Evolutionary conservation across 2,329 filamentous ascomycete genomes (phyloP), one percentile per base, ranked within the genome.

Genomic region (Ascocoryne sarcoides): DNA sequence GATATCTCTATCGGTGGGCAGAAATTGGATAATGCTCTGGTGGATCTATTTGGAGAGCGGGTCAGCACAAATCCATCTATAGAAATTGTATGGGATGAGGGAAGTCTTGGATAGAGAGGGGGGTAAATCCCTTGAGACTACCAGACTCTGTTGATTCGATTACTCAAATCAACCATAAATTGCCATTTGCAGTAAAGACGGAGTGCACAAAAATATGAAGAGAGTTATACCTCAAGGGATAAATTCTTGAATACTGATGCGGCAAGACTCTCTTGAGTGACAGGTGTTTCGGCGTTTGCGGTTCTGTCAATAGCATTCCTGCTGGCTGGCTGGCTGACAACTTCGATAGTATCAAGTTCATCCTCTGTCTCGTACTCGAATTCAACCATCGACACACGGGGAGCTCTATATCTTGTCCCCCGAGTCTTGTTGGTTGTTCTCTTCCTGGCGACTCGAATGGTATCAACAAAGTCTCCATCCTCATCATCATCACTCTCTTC

Each of bases 1-100:
- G 10, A 75, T 50, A 45, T 73, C 68, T 14, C 51, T 48, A 50
- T 73, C 69, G 5, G 34, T 30, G 5, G 47, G 41, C 9, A 61
- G 42, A 37, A 34, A 54, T 3, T 26, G 32, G 12, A 46, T 46
- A 15, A 61, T 59, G 2, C 46, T 37, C 39, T 61, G 56, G 26
- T 55, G 52, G 21, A 61, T 44, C 58, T n/a, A n/a, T n/a, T n/a
- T 61, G 32, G 3, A 36, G 19, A 3, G 15, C 39, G 32, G 15
- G 21, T 48, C 31, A 44, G 35, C 29, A 20, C 37, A 12, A 39
- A n/a, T n/a, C n/a, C n/a, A n/a, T n/a, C n/a, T n/a, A n/a, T n/a
- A n/a, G n/a, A 26, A 26, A 7, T 26, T 26, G 23, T 12, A 26
- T 4, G 18, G n/a, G 17, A 5, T 3, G n/a, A 32, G 19, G 14